Conservation (phyloP, 768 basidiomycete genomes). For the Lactarius pseudohatsudake region DNA sequence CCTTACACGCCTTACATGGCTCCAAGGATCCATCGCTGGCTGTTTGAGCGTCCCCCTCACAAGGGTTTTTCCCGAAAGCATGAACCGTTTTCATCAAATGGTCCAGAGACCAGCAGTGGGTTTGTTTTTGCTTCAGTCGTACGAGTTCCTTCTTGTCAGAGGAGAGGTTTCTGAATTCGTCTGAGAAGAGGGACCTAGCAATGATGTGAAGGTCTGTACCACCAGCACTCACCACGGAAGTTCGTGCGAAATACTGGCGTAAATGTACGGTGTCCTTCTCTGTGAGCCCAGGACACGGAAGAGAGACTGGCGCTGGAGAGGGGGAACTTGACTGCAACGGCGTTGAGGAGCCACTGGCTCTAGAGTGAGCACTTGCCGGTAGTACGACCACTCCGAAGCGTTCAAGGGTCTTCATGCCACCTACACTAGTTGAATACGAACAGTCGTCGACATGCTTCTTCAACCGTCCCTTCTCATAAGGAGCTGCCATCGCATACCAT, state of each 20-base stretch:
- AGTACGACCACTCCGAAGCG: neutral
- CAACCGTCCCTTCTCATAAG: neutral
- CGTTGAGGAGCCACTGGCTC: too few species aligned
- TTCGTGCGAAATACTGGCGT: neutral
- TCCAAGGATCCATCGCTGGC: neutral
- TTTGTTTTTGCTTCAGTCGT: neutral
- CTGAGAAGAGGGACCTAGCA: neutral
- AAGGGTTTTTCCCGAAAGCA: neutral
- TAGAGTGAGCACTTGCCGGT: too few species aligned
- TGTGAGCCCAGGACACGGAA: slow-evolving; percentile 6
- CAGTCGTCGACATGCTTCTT: neutral
- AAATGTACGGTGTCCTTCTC: neutral
- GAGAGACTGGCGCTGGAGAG: too few species aligned
- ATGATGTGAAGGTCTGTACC: neutral
- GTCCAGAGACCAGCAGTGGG: neutral
- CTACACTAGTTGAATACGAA: neutral
- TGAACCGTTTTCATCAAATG: neutral
- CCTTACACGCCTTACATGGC: neutral
- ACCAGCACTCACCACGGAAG: neutral
- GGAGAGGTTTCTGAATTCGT: neutral
- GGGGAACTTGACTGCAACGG: too few species aligned
- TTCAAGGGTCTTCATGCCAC: neutral
- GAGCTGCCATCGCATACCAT: neutral
- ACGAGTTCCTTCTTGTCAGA: neutral
- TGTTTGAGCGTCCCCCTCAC: neutral